Conservation (phyloP, 2,329 filamentous ascomycete genomes). For the Nemania diffusa region DNA sequence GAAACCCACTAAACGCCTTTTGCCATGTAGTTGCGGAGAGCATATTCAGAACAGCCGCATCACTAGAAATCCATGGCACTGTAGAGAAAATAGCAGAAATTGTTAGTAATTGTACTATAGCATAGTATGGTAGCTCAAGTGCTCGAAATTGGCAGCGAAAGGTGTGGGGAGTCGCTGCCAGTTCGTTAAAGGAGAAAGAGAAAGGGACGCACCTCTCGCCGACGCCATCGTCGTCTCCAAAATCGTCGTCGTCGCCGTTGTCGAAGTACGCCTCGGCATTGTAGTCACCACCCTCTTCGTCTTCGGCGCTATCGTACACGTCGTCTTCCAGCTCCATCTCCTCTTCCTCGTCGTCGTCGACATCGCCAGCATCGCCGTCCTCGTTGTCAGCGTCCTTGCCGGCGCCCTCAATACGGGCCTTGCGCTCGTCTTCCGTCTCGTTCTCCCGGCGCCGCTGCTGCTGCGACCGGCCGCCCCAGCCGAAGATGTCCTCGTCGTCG, state of each 20-base stretch:
- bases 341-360: slow-evolving; percentile 60
- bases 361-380: slow-evolving; percentile 51
- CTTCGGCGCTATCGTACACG: slow-evolving; percentile 60
- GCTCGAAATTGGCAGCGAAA: background rate
- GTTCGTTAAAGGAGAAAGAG: background rate
- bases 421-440: slow-evolving; percentile 51
- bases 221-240: slow-evolving; percentile 60
- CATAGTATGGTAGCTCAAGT: background rate
- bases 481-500: slow-evolving; percentile 38
- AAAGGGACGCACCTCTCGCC: slow-evolving; percentile 35
- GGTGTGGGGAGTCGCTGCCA: too few species aligned
- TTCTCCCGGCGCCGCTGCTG: slow-evolving; percentile 38
- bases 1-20: slow-evolving; percentile 26
- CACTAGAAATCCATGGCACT: slow-evolving; percentile 37
- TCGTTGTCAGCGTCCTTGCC: slow-evolving; percentile 49
- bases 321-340: slow-evolving; percentile 56
- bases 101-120: slow-evolving; percentile 16
- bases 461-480: slow-evolving; percentile 21
- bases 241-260: slow-evolving; percentile 64
- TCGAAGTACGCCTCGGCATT: slow-evolving; percentile 71
- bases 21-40: slow-evolving; percentile 9
- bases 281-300: slow-evolving; percentile 70
- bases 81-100: background rate
- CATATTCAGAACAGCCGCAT: background rate
- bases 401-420: slow-evolving; percentile 48